Evolutionary conservation across 73 alveolate genomes (phyloP), one percentile per base, ranked within the genome.

Genomic region (Blepharisma stoltei): DNA sequence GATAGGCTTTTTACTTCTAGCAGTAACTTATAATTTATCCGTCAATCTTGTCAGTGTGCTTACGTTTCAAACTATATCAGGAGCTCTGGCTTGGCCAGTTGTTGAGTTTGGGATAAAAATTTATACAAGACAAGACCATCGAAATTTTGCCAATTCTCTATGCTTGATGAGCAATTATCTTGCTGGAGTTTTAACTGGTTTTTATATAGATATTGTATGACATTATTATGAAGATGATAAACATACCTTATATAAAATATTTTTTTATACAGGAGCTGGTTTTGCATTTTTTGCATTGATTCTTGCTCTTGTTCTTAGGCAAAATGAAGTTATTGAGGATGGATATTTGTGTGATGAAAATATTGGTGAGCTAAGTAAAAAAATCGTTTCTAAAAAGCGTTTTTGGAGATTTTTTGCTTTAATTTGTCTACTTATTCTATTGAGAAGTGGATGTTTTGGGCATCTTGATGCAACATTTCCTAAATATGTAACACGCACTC

Each of bases 381-480:
- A 0, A 32, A 32, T 25, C 4, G 18, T 60, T 8, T 14, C 14
- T n/a, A n/a, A 8, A 18, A 60, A 60, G 23, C 14, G 45, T 4
- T 60, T 60, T 60, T 60, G 73, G 73, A 60, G 46, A 25, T 60
- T 52, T 60, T 60, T n/a, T 0, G 48, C 5, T 60, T 47, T 60
- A 14, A 20, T n/a, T 60, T 20, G 14, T 38, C 2, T 60, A 14
- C 4, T 52, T 0, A 60, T 60, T 14, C 37, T 60, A 25, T 14
- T 60, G 4, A 60, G 38, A 60, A 60, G 46, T 20, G 14, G 46
- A 25, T 8, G 38, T 20, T 69, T 38, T 25, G 25, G 69, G 3
- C 79, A 69, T 46, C 41, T 69, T 7, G 69, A 25, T 69, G 65
- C 43, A 25, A 69, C 79, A 14, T 38, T 69, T 1, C 79, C 79